phyloP scores from a whole-genome alignment of 495 filamentous ascomycete genomes.

The Oidiodendron maius region DNA sequence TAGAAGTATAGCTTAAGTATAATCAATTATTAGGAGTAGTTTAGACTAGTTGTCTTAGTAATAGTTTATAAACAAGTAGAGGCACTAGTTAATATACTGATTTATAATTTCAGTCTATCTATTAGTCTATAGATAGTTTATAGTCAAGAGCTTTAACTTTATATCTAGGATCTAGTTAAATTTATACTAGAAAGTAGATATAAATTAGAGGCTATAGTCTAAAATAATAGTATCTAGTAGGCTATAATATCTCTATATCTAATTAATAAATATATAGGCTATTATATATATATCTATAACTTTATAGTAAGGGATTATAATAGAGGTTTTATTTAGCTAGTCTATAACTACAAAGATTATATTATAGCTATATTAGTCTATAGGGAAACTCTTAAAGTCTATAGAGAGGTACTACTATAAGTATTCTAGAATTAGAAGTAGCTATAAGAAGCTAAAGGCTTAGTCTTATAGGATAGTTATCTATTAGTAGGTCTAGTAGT shows the following conservation, averaged over 20 bases:
- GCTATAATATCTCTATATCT: slow-evolving; percentile 9
- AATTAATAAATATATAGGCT: slow-evolving; percentile 4
- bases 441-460: neutral
- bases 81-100: slow-evolving; percentile 20
- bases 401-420: no score
- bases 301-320: slow-evolving; percentile 3
- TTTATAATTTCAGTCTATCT: no score
- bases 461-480: neutral
- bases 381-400: neutral
- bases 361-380: neutral
- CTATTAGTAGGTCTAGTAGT: neutral
- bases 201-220: slow-evolving; percentile 17
- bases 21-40: slow-evolving; percentile 14
- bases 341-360: slow-evolving; percentile 4
- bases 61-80: slow-evolving; percentile 22
- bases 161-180: slow-evolving; percentile 12
- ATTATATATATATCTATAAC: slow-evolving; percentile 4
- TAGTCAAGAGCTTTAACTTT: neutral
- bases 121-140: no score
- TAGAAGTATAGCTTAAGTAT: neutral
- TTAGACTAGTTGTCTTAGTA: slow-evolving; percentile 24
- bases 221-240: slow-evolving; percentile 12
- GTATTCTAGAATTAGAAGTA: neutral
- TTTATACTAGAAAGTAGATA: slow-evolving; percentile 15
- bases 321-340: neutral